phyloP scores from a whole-genome alignment of 176 grass and related monocot genomes.

The Triticum dicoccoides region DNA sequence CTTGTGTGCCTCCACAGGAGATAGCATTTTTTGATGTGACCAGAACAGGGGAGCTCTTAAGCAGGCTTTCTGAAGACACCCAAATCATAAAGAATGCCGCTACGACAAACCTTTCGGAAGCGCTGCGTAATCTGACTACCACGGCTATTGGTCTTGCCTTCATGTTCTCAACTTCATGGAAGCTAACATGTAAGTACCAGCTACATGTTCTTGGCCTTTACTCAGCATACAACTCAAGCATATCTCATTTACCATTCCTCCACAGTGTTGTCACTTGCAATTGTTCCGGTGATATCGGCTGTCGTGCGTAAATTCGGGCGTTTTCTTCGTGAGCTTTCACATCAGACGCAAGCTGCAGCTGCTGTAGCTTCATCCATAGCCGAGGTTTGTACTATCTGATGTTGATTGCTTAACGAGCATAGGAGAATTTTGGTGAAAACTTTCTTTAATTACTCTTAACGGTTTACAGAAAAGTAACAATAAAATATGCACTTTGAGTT shows the following conservation, averaged over 20 bases:
- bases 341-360: constrained; percentile 86
- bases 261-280: constrained; percentile 78
- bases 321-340: constrained; percentile 95
- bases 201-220: not conserved
- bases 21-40: constrained; percentile 99
- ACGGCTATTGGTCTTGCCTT: constrained; percentile 87
- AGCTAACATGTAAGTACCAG: constrained; percentile 78
- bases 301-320: constrained; percentile 74
- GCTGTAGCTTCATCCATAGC: constrained; percentile 93
- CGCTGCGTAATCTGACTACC: constrained; percentile 79
- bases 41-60: constrained; percentile 94
- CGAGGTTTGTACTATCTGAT: constrained; percentile 56
- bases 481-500: not conserved
- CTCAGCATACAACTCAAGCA: not conserved
- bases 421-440: not conserved
- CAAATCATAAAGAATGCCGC: constrained; percentile 99
- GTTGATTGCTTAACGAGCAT: not conserved
- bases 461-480: not conserved
- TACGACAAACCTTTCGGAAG: constrained; percentile 93
- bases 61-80: constrained; percentile 96
- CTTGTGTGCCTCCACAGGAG: constrained; percentile 51
- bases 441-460: not conserved
- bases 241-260: constrained; percentile 27
- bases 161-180: constrained; percentile 98
- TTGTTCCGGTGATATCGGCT: constrained; percentile 81